Percentiles rank a stretch among this genome's conserved stretches.
phyloP scores from a whole-genome alignment of 148 eudicot genomes.

The Vaccinium macrocarpon region DNA sequence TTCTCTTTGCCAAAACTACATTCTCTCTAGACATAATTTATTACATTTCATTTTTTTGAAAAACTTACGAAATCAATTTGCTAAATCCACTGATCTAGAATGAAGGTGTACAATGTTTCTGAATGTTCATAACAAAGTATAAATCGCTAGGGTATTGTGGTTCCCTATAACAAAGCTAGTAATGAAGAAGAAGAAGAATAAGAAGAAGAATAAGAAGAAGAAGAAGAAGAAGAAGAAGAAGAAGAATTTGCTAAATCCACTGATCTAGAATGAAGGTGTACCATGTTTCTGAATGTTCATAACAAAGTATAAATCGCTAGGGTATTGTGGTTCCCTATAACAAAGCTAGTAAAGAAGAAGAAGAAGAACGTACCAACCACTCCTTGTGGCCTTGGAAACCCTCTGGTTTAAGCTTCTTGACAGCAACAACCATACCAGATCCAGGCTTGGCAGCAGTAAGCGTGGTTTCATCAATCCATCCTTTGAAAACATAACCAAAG shows the following conservation, averaged over 20 bases:
- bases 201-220: no score
- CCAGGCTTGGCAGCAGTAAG: conserved; percentile 35
- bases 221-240: no score
- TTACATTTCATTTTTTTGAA: background rate
- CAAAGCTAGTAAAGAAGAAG: background rate
- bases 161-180: background rate
- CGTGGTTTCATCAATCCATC: conserved; percentile 36
- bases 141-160: background rate
- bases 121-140: background rate
- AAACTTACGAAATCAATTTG: background rate
- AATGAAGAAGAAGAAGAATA: background rate
- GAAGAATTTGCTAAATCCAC: no score
- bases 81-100: background rate
- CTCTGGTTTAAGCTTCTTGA: conserved; percentile 41
- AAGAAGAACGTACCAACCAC: conserved; percentile 35
- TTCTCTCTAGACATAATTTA: background rate
- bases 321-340: background rate
- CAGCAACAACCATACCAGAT: conserved; percentile 37
- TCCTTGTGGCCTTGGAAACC: conserved; percentile 42
- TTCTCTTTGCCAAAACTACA: background rate
- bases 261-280: background rate
- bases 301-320: background rate
- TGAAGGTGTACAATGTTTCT: background rate
- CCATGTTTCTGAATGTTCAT: background rate
- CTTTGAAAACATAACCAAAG: conserved; percentile 45